Percentiles rank a stretch among this genome's conserved stretches.
These are phyloP conservation scores for Aureobasidium sp. DNA, from an alignment of 2,329 filamentous ascomycete genomes.

Conservation along the genomic window DNA sequence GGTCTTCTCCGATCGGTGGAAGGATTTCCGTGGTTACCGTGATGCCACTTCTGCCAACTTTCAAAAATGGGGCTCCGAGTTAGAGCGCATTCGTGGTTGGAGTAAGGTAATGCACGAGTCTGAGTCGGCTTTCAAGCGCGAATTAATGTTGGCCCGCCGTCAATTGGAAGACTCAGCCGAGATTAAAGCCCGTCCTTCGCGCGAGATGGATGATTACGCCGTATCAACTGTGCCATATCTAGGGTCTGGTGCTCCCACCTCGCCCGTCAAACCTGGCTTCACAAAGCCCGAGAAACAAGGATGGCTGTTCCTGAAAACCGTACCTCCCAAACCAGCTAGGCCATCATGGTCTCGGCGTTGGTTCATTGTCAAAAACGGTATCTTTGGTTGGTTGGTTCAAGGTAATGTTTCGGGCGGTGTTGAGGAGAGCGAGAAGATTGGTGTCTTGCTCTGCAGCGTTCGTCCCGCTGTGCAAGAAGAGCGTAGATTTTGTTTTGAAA, in stretches of 20 bases:
- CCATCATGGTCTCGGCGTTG: conserved; percentile 87
- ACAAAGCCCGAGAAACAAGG: conserved; percentile 71
- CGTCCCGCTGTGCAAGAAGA: conserved; percentile 89
- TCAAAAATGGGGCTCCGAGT: conserved; percentile 64
- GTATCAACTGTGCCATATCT: conserved; percentile 84
- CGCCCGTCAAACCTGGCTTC: conserved; percentile 47
- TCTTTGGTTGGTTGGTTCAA: conserved; percentile 91
- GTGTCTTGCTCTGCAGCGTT: conserved; percentile 86
- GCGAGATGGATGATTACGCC: conserved; percentile 89
- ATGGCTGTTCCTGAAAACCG: conserved; percentile 78
- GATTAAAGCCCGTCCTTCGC: conserved; percentile 65
- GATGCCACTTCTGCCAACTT: conserved; percentile 58
- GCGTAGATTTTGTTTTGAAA: conserved; percentile 91
- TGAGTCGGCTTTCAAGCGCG: conserved; percentile 75
- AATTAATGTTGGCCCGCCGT: conserved; percentile 70
- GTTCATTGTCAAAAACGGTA: conserved; percentile 93
- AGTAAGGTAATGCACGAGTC: conserved; percentile 86
- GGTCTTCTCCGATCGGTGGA: conserved; percentile 80
- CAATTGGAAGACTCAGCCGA: conserved; percentile 76
- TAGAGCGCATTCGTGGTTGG: conserved; percentile 90
- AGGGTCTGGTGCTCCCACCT: conserved; percentile 51
- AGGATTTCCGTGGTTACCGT: conserved; percentile 68
- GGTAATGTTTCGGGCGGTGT: conserved; percentile 73
- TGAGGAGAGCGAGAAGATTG: conserved; percentile 92
- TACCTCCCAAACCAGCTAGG: conserved; percentile 80